Evolutionary conservation across 805 yeast genomes (phyloP), one percentile per base, ranked within the genome.

Genomic region (Kodamaea fukazawae): DNA sequence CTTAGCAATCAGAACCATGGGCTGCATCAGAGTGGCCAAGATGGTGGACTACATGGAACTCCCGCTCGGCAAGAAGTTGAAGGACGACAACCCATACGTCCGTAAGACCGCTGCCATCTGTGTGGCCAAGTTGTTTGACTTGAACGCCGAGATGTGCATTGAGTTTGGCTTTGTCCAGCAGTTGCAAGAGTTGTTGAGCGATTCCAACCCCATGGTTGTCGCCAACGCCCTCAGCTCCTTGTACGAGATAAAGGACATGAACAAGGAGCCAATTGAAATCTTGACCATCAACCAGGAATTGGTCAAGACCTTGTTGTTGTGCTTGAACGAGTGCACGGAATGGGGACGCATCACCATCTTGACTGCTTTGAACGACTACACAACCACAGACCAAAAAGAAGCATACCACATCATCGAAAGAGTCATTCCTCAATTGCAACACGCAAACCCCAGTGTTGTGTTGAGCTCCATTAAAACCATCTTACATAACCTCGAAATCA

Each of bases 1-100:
- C 1, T 76, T 93, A 65, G 98, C 99, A 0, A 90, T 93, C 44
- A 78, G 99, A 56, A 93, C 99, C 9, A 93, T 93, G 99, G 98
- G 99, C 0, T 91, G 97, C 67, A 89, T 93, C 36, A 72, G 98
- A 32, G 98, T 93, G 13, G 95, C 86, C 56, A 90, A 86, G 61
- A 90, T 93, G 81, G 86, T 89, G 31, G 98, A 91, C 58, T 93
- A 93, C 59, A 79, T 93, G 81, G 93, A 88, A 47, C 81, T 83
- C 14, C 99, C 99, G 0, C 70, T 93, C 48, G 81, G 82, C 47
- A 76, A 86, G 52, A 90, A 98, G 1, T 68, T 93, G 51, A 74
- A 71, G 43, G 99, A 93, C 65, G 97, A 90, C 55, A 90, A 90
- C 58, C 98, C 99, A 1, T 93, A 93, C 58, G 99, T 93, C 36